Conservation (phyloP, 192 early-diverging fungal species). For the Entomortierella chlamydospora region DNA sequence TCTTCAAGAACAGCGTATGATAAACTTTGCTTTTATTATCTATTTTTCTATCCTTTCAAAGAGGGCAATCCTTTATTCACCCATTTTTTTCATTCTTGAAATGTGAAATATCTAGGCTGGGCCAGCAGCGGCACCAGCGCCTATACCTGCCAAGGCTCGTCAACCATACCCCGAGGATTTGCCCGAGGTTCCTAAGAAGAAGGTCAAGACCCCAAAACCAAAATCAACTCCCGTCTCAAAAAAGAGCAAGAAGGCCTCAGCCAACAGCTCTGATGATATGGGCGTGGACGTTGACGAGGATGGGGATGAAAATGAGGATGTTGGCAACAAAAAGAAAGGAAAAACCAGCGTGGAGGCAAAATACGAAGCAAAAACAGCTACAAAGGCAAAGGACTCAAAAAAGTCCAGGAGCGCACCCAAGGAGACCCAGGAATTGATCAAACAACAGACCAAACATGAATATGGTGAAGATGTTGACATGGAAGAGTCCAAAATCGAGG, state of each 20-base stretch:
- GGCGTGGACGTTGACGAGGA: conserved; percentile 19
- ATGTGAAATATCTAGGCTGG: conserved; percentile 52
- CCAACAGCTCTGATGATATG: conserved; percentile 1
- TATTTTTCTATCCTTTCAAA: too few relatives aligned
- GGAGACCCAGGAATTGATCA: conserved; percentile 33
- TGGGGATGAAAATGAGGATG: conserved; percentile 21
- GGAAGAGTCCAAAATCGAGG: conserved; percentile 49
- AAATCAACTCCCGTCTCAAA: conserved; percentile 34
- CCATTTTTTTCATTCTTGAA: too few relatives aligned
- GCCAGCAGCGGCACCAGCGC: conserved; percentile 29
- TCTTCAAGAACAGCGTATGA: conserved; percentile 71
- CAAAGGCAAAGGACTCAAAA: conserved; percentile 24
- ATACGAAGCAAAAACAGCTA: conserved; percentile 41
- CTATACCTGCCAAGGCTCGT: conserved; percentile 36
- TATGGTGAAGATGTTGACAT: conserved; percentile 46
- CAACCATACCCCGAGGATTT: conserved; percentile 46
- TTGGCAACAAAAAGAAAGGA: conserved; percentile 17
- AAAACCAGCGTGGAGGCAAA: conserved; percentile 37
- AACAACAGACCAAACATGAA: conserved; percentile 38
- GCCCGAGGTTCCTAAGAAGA: conserved; percentile 30
- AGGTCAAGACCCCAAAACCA: conserved; percentile 47
- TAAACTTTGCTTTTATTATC: too few relatives aligned
- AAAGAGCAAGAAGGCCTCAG: conserved; percentile 34
- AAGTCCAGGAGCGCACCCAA: conserved; percentile 43
- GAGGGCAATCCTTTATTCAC: too few relatives aligned